Percentiles rank a stretch among this genome's conserved stretches.
Evolutionary conservation across 805 yeast species (phyloP).

Genomic region (Blastobotrys americana): DNA sequence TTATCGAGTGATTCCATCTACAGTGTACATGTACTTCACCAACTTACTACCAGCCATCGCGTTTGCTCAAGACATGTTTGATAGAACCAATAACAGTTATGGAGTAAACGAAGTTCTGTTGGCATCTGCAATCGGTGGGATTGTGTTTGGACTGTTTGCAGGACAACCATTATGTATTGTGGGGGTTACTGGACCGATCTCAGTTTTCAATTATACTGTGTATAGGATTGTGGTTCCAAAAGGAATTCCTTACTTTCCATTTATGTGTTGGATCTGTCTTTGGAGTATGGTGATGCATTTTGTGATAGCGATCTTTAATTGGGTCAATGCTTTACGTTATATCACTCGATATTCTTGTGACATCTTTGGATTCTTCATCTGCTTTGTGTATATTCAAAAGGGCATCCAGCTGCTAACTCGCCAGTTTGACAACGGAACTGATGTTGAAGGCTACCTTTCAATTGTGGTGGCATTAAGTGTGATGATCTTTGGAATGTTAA

Average conservation of each 20-base stretch:
- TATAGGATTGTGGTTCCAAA: conserved; percentile 57
- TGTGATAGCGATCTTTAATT: conserved; percentile 59
- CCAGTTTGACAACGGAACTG: conserved; percentile 49
- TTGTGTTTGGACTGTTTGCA: conserved; percentile 73
- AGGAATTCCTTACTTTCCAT: conserved; percentile 59
- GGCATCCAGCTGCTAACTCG: conserved; percentile 74
- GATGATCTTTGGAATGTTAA: conserved; percentile 65
- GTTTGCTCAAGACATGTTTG: conserved; percentile 95
- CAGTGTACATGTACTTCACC: conserved; percentile 78
- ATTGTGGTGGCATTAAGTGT: conserved; percentile 68
- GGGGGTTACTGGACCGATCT: conserved; percentile 94
- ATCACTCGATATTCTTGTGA: conserved; percentile 84
- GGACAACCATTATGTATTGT: conserved; percentile 95
- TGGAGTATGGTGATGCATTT: conserved; percentile 87
- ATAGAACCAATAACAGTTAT: conserved; percentile 74
- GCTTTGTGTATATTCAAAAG: conserved; percentile 79
- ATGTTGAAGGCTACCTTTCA: conserved; percentile 60
- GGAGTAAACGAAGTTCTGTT: conserved; percentile 88
- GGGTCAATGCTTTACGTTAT: conserved; percentile 56
- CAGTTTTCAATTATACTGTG: conserved; percentile 88
- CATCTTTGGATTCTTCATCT: conserved; percentile 86
- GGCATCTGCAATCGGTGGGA: conserved; percentile 81
- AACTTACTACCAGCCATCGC: conserved; percentile 89
- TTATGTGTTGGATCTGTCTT: conserved; percentile 92
- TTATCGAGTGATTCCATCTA: conserved; percentile 82